Conservation (phyloP, 1,139 yeast genomes). For the Trichomonascaceae sp. region DNA sequence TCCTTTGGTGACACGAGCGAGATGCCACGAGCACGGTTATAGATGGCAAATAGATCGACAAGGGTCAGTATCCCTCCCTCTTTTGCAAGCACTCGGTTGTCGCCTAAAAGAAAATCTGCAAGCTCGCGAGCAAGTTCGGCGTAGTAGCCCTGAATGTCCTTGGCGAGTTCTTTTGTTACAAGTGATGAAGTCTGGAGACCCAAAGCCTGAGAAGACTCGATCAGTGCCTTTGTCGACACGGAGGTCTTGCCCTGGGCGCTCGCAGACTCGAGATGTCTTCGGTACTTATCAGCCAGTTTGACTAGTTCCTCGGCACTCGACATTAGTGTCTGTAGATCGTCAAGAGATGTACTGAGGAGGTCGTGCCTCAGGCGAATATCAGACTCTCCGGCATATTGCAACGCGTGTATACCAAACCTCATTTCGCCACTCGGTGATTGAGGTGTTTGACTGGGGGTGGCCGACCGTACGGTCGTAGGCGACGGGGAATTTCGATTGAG, state of each 20-base stretch:
- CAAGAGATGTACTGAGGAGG: constrained; percentile 55
- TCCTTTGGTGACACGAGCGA: constrained; percentile 49
- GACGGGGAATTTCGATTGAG: neutral
- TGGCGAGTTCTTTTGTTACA: constrained; percentile 27
- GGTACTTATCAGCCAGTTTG: constrained; percentile 40
- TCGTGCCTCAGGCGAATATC: constrained; percentile 48
- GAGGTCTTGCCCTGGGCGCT: constrained; percentile 7
- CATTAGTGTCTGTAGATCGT: constrained; percentile 68
- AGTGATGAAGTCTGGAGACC: constrained; percentile 23
- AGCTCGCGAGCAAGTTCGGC: constrained; percentile 45
- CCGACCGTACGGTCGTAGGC: constrained; percentile 5
- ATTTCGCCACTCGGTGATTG: no score
- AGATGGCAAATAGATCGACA: constrained; percentile 46
- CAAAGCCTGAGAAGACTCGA: constrained; percentile 22
- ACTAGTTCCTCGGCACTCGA: constrained; percentile 65
- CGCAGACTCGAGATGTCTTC: constrained; percentile 18
- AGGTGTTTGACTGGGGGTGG: no score
- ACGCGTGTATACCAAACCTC: constrained; percentile 63
- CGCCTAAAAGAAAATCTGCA: constrained; percentile 35
- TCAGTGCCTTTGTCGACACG: constrained; percentile 18
- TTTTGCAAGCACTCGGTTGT: constrained; percentile 27
- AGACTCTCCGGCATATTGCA: constrained; percentile 47
- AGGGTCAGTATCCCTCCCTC: constrained; percentile 48
- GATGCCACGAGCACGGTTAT: constrained; percentile 48
- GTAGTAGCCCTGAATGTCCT: constrained; percentile 29